Evolutionary conservation across 1,139 yeast species (phyloP), one percentile per base, ranked within the genome.

Genomic region (Sugiyamaella novakii): DNA sequence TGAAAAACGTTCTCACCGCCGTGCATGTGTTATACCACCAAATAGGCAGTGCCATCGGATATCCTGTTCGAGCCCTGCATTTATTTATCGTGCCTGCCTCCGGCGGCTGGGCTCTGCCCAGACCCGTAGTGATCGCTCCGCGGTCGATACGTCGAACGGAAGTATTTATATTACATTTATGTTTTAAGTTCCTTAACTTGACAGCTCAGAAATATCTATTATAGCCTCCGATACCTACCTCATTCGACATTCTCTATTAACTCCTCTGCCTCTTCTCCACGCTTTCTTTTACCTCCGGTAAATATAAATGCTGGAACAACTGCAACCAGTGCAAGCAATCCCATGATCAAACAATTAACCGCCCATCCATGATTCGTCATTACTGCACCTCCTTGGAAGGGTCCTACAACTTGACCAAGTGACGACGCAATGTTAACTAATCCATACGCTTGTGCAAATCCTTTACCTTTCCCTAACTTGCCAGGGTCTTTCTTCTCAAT

Each of bases 381-480:
- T 12, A 59, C 56, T 2, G 60, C 59, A 5, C 69, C 71, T 5
- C 68, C 60, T 35, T 59, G 61, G 17, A 67, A 59, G 2, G 72
- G 72, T 1, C 72, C 72, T 43, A 66, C 52, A 19, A 69, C 52
- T 3, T 62, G 52, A 1, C 72, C 72, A 1, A 67, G 39, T 1
- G 70, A 59, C 43, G 56, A 68, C 3, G 66, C 68, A 12, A 68
- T 61, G 40, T 69, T 69, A 54, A 65, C 66, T n/a, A 66, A 52
- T 1, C 69, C 71, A 45, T 66, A 69, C 1, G 65, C 70, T 43
- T 67, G 70, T 4, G 70, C 72, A 35, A 56, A 61, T 3, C 70
- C 72, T 38, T 63, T 63, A 5, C 67, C 65, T 10, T 54, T 50
- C 4, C 72, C 72, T 36, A 64, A 60, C 10, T 53, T 51, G 3